Evolutionary conservation across 2,329 filamentous ascomycete genomes (phyloP).

Genomic region (Hypocrella siamensis): DNA sequence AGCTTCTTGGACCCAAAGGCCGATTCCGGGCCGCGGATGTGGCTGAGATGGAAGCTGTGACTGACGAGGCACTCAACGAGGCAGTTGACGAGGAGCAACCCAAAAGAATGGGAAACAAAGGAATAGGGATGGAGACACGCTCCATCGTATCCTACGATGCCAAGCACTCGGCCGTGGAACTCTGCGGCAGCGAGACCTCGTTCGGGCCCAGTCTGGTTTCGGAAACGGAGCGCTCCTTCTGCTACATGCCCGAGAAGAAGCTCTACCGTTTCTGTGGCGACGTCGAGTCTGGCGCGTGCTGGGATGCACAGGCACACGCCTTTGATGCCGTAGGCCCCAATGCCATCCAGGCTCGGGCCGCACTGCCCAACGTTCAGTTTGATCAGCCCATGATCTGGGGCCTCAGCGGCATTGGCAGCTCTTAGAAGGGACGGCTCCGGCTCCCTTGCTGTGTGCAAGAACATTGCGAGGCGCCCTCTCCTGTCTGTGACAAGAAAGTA

Average conservation of each 20-base stretch:
- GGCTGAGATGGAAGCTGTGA: too few species aligned
- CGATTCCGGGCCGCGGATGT: too few species aligned
- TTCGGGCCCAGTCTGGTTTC: slow-evolving; percentile 3
- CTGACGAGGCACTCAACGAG: too few species aligned
- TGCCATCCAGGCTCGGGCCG: not conserved
- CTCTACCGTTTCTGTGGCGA: slow-evolving; percentile 1
- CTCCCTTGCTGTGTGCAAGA: too few species aligned
- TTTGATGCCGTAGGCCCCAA: slow-evolving; percentile 1
- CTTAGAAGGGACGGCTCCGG: too few species aligned
- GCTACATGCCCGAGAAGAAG: slow-evolving; percentile 2
- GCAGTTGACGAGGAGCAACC: too few species aligned
- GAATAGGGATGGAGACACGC: not conserved
- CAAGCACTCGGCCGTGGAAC: not conserved
- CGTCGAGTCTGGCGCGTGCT: slow-evolving; percentile 1
- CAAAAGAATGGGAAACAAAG: not conserved
- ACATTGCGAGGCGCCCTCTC: too few species aligned
- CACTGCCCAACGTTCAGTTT: not conserved
- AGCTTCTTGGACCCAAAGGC: too few species aligned
- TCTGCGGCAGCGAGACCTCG: not conserved
- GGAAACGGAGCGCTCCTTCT: not conserved
- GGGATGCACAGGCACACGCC: not conserved
- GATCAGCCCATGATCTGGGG: not conserved
- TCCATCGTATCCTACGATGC: not conserved
- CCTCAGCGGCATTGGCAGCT: too few species aligned
- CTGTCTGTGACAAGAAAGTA: too few species aligned